phyloP scores from a whole-genome alignment of 768 basidiomycete genomes.

The Lactarius psammicola region DNA sequence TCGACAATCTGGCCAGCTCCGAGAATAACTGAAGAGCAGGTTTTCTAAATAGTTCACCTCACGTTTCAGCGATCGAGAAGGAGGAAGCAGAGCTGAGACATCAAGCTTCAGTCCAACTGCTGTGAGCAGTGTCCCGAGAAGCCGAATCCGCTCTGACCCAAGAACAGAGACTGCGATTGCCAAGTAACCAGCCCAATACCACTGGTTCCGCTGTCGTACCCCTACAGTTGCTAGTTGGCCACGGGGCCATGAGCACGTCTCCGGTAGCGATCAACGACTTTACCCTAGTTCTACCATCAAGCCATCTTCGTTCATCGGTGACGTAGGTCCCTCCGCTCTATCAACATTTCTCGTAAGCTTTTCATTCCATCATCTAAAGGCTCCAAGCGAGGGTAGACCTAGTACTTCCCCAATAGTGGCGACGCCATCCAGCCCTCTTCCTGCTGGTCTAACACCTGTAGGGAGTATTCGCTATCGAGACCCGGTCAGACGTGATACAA shows the following conservation, averaged over 20 bases:
- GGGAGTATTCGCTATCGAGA: conserved; percentile 30
- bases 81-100: conserved; percentile 52
- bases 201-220: not conserved
- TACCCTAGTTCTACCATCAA: conserved; percentile 46
- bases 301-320: conserved; percentile 42
- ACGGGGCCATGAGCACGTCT: no score
- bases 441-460: conserved; percentile 17
- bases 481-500: conserved; percentile 48
- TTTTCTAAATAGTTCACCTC: conserved; percentile 51
- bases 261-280: conserved; percentile 53
- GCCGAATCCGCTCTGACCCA: conserved; percentile 46
- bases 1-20: conserved; percentile 51
- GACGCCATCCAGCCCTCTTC: conserved; percentile 13
- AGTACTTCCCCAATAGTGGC: conserved; percentile 22
- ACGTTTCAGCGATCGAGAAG: conserved; percentile 54
- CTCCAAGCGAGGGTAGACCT: conserved; percentile 30
- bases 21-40: conserved; percentile 58
- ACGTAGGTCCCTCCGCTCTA: conserved; percentile 50
- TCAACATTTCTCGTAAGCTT: conserved; percentile 68
- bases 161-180: conserved; percentile 35
- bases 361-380: conserved; percentile 54
- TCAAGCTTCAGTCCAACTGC: conserved; percentile 56
- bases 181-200: conserved; percentile 3
- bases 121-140: conserved; percentile 62
- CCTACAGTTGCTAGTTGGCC: conserved; percentile 7